Conservation (phyloP, 495 filamentous ascomycete species). For the Hypoxylon fuscum region DNA sequence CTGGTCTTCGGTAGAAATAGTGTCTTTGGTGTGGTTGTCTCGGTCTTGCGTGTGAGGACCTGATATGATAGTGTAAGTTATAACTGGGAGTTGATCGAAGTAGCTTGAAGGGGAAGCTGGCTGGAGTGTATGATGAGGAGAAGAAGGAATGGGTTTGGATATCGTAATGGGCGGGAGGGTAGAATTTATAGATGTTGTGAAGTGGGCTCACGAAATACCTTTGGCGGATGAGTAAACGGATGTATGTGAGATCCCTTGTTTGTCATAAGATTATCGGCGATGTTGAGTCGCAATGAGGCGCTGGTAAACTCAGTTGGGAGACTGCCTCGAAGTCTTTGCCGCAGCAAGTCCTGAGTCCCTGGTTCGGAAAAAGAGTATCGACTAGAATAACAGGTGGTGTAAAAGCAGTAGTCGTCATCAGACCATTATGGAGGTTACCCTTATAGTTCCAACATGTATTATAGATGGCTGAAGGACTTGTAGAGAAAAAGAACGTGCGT, state of each 20-base stretch:
- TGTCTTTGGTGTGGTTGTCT: constrained; percentile 2
- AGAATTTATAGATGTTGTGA: constrained; percentile 28
- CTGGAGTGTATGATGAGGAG: constrained; percentile 29
- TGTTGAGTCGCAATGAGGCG: constrained; percentile 18
- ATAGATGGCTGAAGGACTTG: constrained; percentile 16
- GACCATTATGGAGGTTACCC: constrained; percentile 30
- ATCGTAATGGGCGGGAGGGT: constrained; percentile 24
- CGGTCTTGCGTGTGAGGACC: neutral
- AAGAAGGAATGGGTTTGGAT: constrained; percentile 21
- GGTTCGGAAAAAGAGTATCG: constrained; percentile 27
- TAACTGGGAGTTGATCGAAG: constrained; percentile 4
- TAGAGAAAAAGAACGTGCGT: constrained; percentile 18
- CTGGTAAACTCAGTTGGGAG: constrained; percentile 22
- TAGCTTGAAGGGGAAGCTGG: constrained; percentile 7
- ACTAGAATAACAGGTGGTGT: constrained; percentile 37
- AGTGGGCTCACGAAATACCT: constrained; percentile 10
- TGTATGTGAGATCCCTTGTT: constrained; percentile 30
- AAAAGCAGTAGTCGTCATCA: constrained; percentile 26
- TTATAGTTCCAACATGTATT: constrained; percentile 26
- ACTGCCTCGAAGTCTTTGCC: constrained; percentile 26
- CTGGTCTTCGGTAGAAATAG: neutral
- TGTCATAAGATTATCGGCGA: constrained; percentile 19
- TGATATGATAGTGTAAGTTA: constrained; percentile 10
- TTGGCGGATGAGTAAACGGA: constrained; percentile 23
- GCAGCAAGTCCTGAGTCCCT: constrained; percentile 12